Conservation (phyloP, 345 rosid genomes). For the Citrus mangshanensis region DNA sequence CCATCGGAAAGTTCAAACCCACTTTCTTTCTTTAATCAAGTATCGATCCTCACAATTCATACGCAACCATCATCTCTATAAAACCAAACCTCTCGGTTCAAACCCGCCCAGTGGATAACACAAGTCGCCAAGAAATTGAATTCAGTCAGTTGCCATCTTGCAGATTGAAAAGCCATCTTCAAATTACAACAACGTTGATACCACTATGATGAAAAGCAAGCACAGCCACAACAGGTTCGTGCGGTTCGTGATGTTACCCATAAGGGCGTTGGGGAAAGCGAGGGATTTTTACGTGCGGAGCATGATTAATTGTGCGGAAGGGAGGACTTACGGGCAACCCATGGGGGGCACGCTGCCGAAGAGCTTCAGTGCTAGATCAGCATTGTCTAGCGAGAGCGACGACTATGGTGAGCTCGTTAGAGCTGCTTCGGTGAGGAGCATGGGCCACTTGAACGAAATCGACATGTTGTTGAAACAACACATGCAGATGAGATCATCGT, state of each 20-base stretch:
- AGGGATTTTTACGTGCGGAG: conserved; percentile 68
- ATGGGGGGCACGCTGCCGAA: conserved; percentile 36
- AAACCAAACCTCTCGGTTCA: not conserved
- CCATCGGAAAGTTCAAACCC: not conserved
- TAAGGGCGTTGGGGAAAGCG: conserved; percentile 51
- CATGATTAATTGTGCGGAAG: conserved; percentile 45
- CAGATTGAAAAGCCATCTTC: too few species aligned
- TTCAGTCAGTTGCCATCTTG: too few species aligned
- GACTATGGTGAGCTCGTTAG: conserved; percentile 64
- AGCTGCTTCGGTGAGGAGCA: conserved; percentile 56
- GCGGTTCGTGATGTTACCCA: conserved; percentile 42
- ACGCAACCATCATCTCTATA: not conserved
- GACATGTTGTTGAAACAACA: conserved; percentile 41
- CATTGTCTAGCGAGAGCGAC: conserved; percentile 33
- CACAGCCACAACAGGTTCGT: conserved; percentile 45
- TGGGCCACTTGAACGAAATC: conserved; percentile 50
- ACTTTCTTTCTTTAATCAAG: not conserved
- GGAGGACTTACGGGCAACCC: conserved; percentile 22
- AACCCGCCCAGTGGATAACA: too few species aligned
- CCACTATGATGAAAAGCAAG: conserved; percentile 28
- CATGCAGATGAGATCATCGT: not conserved
- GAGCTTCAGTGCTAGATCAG: conserved; percentile 50
- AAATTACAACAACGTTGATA: too few species aligned
- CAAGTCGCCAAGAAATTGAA: too few species aligned
- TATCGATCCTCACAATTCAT: not conserved